A percentile compares a stretch with the other conserved stretches of the same genome.
Evolutionary conservation across 306 rosid genomes (phyloP).

Genomic region (Sicyos baderoa): DNA sequence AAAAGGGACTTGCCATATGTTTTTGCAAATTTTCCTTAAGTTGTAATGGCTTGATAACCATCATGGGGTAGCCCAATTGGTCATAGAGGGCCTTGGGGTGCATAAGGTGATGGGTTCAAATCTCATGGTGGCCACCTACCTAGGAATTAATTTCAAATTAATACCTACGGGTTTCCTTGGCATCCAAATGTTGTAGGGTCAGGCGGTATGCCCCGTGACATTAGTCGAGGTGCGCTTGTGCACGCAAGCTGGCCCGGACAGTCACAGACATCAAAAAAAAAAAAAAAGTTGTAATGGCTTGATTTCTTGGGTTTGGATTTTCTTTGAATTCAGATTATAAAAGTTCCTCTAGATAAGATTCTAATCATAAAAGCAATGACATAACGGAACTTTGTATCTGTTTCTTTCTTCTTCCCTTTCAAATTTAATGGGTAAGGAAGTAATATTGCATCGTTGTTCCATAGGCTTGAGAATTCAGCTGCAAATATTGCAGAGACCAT

Average conservation of each 20-base stretch:
- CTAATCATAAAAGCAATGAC: too few species aligned
- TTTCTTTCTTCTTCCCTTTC: background rate
- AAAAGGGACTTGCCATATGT: background rate
- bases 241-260: too few species aligned
- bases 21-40: background rate
- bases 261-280: too few species aligned
- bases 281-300: background rate
- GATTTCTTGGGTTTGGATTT: background rate
- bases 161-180: too few species aligned
- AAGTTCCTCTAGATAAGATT: background rate
- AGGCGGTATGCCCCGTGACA: too few species aligned
- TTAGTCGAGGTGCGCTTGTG: too few species aligned
- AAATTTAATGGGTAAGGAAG: constrained; percentile 2
- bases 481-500: constrained; percentile 57
- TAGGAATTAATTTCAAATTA: too few species aligned
- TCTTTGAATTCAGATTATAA: background rate
- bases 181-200: too few species aligned
- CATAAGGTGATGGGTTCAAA: too few species aligned
- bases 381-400: background rate
- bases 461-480: constrained; percentile 88
- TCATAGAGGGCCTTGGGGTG: too few species aligned
- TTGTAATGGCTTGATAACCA: background rate
- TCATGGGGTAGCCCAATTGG: too few species aligned
- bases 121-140: too few species aligned
- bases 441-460: constrained; percentile 27